These are phyloP conservation scores for Neofusicoccum umdonicola DNA, from an alignment of 2,329 filamentous ascomycete species.

Conservation along the genomic window DNA sequence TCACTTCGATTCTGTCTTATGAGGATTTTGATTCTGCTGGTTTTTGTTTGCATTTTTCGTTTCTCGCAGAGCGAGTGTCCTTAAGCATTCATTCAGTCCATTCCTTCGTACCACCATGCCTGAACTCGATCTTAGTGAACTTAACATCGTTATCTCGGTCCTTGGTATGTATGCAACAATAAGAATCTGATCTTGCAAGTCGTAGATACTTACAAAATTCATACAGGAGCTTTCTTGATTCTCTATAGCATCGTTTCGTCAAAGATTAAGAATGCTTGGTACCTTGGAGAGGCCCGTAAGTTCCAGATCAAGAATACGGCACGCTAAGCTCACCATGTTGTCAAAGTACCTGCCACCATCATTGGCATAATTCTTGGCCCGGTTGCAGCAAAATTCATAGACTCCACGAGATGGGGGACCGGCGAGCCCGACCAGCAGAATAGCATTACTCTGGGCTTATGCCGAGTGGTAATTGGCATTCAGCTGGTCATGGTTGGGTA, in stretches of 20 bases:
- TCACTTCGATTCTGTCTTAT: no score
- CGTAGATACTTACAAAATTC: no score
- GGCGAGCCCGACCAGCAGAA: conserved; percentile 33
- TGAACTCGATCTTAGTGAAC: conserved; percentile 50
- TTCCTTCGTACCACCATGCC: conserved; percentile 37
- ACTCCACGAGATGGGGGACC: conserved; percentile 40
- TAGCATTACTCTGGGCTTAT: conserved; percentile 48
- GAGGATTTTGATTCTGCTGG: no score
- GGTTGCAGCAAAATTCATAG: conserved; percentile 49
- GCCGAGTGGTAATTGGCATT: conserved; percentile 59
- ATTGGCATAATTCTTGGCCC: background rate
- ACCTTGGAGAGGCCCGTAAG: conserved; percentile 51
- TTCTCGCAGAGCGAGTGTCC: background rate
- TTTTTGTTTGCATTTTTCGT: background rate
- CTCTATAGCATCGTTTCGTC: conserved; percentile 52
- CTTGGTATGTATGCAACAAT: conserved; percentile 21
- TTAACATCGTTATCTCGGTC: conserved; percentile 51
- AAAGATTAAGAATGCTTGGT: conserved; percentile 54
- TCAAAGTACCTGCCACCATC: background rate
- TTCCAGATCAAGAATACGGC: conserved; percentile 51
- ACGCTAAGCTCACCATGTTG: background rate
- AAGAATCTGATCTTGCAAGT: rapidly evolving
- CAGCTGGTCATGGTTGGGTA: conserved; percentile 64
- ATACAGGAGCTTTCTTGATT: conserved; percentile 47
- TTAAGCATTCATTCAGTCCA: background rate